These are phyloP conservation scores for Talaromyces albobiverticillius DNA, from an alignment of 2,329 filamentous ascomycete species.

Conservation along the genomic window DNA sequence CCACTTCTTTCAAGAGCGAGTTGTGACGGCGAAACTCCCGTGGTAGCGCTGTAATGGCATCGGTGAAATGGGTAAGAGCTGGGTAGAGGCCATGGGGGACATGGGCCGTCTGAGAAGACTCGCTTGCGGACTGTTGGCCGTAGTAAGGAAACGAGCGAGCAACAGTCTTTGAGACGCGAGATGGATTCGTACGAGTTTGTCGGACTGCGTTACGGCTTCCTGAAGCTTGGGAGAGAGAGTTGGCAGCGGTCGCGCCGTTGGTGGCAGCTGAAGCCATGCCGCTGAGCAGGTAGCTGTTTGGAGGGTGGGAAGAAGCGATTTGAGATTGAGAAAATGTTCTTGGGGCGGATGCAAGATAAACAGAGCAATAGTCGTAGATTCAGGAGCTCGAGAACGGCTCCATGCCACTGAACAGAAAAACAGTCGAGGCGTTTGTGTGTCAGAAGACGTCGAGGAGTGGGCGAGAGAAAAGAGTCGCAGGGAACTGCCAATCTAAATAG, in stretches of 20 bases:
- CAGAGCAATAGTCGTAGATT: not conserved
- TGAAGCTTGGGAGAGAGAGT: constrained; percentile 25
- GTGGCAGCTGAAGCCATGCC: constrained; percentile 22
- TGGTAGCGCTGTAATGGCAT: constrained; percentile 86
- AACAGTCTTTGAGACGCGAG: constrained; percentile 46
- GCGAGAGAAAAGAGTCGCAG: not conserved
- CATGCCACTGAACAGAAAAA: not conserved
- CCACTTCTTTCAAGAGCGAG: constrained; percentile 93
- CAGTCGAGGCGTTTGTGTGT: not conserved
- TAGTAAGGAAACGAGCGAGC: constrained; percentile 40
- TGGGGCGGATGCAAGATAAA: not conserved
- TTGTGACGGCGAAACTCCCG: constrained; percentile 95
- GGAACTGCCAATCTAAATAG: not conserved
- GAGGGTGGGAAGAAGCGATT: not conserved
- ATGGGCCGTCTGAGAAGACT: constrained; percentile 27
- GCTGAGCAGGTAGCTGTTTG: not conserved
- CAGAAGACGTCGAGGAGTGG: not conserved
- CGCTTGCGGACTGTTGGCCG: constrained; percentile 24
- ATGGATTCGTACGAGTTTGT: constrained; percentile 49
- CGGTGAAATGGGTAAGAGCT: constrained; percentile 74
- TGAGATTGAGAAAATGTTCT: not conserved
- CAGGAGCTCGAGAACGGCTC: not conserved
- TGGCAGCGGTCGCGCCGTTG: constrained; percentile 25
- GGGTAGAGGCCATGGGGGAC: constrained; percentile 58
- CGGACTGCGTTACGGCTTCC: constrained; percentile 37